Conservation (phyloP, 2,329 filamentous ascomycete genomes). For the Trichoderma endophyticum region DNA sequence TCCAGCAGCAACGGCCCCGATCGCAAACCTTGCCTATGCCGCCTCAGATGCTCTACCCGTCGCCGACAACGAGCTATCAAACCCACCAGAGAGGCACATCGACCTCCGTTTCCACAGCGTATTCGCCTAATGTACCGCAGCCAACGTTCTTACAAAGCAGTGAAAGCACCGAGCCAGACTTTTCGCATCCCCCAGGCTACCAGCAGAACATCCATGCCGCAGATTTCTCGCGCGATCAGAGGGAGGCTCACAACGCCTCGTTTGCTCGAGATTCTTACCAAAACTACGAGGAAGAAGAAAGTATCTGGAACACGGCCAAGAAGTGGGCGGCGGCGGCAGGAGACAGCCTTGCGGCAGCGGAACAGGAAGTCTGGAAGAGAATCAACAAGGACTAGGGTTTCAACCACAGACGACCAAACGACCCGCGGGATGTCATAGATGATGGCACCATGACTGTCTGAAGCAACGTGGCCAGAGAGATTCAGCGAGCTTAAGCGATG, state of each 20-base stretch:
- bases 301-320: constrained; percentile 56
- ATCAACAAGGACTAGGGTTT: constrained; percentile 53
- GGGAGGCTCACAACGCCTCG: constrained; percentile 38
- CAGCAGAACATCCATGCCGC: constrained; percentile 53
- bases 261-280: constrained; percentile 27
- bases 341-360: constrained; percentile 54
- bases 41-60: constrained; percentile 48
- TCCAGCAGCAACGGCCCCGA: constrained; percentile 35
- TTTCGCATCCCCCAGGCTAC: constrained; percentile 54
- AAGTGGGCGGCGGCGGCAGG: constrained; percentile 57
- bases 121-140: constrained; percentile 26
- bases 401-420: neutral
- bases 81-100: constrained; percentile 45
- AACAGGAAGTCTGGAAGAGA: constrained; percentile 60
- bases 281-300: constrained; percentile 37
- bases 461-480: neutral
- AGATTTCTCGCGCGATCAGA: constrained; percentile 49
- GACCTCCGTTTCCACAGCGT: constrained; percentile 36
- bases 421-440: neutral
- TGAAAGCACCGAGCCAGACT: constrained; percentile 26
- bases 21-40: constrained; percentile 44
- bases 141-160: constrained; percentile 29
- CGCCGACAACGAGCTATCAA: constrained; percentile 41
- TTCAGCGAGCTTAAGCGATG: neutral
- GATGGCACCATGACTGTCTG: neutral